A percentile compares a stretch with the other conserved stretches of the same genome.
These are phyloP conservation scores for Eutrema yunnanense DNA, from an alignment of 345 rosid species.

Conservation along the genomic window DNA sequence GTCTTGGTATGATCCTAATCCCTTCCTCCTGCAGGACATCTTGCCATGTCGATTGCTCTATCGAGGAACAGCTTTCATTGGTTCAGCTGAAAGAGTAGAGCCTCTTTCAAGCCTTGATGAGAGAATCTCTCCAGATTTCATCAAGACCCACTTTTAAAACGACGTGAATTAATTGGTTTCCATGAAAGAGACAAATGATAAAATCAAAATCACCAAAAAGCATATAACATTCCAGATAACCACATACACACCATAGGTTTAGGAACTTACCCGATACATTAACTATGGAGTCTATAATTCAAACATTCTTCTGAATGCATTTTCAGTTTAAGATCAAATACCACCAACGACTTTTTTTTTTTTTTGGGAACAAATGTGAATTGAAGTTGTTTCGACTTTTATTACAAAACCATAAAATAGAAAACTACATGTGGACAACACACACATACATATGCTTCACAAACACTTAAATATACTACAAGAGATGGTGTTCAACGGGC, in stretches of 20 bases:
- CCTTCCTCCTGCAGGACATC: conserved; percentile 59
- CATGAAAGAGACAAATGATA: no score
- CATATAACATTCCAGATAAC: no score
- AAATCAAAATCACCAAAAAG: no score
- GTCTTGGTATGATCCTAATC: conserved; percentile 80
- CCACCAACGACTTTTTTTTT: not conserved
- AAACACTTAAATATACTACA: not conserved
- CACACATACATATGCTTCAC: not conserved
- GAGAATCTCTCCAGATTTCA: not conserved
- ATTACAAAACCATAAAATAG: not conserved
- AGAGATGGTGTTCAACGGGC: not conserved
- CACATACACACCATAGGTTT: not conserved
- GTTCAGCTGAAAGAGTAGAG: conserved; percentile 32
- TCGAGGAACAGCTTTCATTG: conserved; percentile 47
- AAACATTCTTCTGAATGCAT: no score
- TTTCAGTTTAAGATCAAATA: not conserved
- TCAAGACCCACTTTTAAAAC: not conserved
- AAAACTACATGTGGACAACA: not conserved
- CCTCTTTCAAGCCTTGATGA: not conserved
- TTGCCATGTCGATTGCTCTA: conserved; percentile 52
- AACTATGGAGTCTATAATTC: not conserved
- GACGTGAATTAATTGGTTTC: no score
- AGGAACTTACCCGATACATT: not conserved
- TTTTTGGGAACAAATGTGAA: no score
- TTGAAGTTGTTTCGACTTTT: not conserved